A percentile compares a stretch with the other conserved stretches of the same genome.
Evolutionary conservation across 2,329 filamentous ascomycete species (phyloP).

Genomic region (Akanthomyces dipterigenus): DNA sequence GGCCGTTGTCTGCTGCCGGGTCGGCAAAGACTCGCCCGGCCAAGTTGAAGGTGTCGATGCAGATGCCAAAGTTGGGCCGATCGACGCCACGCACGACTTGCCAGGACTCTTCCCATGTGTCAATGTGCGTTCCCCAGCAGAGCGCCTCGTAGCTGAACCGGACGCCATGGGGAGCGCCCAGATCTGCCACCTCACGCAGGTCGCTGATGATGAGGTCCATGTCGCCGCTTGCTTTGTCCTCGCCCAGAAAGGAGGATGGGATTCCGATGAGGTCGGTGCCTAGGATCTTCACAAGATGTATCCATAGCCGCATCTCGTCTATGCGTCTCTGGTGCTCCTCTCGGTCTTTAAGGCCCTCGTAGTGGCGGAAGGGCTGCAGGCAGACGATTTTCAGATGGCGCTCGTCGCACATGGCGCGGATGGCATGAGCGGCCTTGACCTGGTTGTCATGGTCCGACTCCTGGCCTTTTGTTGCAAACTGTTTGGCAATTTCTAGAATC

Average conservation of each 20-base stretch:
- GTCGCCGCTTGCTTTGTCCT: background rate
- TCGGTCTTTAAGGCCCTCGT: constrained; percentile 63
- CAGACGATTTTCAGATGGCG: constrained; percentile 52
- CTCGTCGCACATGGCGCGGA: constrained; percentile 47
- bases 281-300: constrained; percentile 53
- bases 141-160: constrained; percentile 67
- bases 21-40: constrained; percentile 63
- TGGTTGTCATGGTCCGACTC: background rate
- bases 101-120: constrained; percentile 66
- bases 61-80: constrained; percentile 65
- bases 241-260: background rate
- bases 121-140: constrained; percentile 60
- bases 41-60: constrained; percentile 72
- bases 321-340: constrained; percentile 53
- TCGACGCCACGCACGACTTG: constrained; percentile 57
- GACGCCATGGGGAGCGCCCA: constrained; percentile 52
- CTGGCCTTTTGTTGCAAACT: background rate
- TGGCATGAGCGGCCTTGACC: constrained; percentile 47
- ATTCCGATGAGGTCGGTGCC: background rate
- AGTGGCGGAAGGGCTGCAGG: constrained; percentile 68
- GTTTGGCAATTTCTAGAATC: background rate
- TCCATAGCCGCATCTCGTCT: constrained; percentile 60
- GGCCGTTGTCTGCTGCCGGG: constrained; percentile 45
- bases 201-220: constrained; percentile 43
- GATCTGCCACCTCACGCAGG: constrained; percentile 55